Base-by-base conservation (phyloP, 345 rosid species). In the Citrus trifoliata region DNA sequence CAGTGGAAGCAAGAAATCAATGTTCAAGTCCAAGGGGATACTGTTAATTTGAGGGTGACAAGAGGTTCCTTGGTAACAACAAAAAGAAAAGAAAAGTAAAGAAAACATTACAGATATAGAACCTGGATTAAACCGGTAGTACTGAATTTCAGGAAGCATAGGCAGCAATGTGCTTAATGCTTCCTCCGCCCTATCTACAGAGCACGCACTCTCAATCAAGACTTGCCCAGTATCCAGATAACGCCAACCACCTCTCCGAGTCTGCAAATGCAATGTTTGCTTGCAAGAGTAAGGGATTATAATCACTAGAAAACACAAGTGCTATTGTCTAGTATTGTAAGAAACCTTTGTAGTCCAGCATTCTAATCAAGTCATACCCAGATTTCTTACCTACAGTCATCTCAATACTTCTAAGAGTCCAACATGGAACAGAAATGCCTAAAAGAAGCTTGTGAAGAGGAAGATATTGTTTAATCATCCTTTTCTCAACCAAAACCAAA, bases 201-300 rank as follows among this genome's bases (percentile, higher is more conserved):
- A 94, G 90, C 99, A 94, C 25, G 99, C 95, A 87, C 98, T 96
- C 88, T 96, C 99, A 84, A 96, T 92, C 80, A 96, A 85, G 81
- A 96, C 98, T 86, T 96, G 99, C 28, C 99, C 98, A 12, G 98
- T 96, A 83, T 96, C 99, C 73, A 96, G 84, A 85, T 96, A 94
- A 71, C 98, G 97, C 99, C 99, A 96, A 74, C 98, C 99, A 27
- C 98, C 99, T 89, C 87, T 96, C 78, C 99, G 88, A 48, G 83
- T 92, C 99, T 94, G 81, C 68, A 85, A 6, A 78, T 61, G 48
- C 77, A 77, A 74, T 53, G 33, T 40, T 22, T 24, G 5, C 48
- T 40, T 24, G 25, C 1, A 48, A 73, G 42, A n/a, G 22, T 37
- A 55, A 18, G 21, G 71, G 21, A 22, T 14, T 48, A 51, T n/a